Evolutionary conservation across 2,329 filamentous ascomycete genomes (phyloP), one percentile per base, ranked within the genome.

Genomic region (Pyricularia pennisetigena): DNA sequence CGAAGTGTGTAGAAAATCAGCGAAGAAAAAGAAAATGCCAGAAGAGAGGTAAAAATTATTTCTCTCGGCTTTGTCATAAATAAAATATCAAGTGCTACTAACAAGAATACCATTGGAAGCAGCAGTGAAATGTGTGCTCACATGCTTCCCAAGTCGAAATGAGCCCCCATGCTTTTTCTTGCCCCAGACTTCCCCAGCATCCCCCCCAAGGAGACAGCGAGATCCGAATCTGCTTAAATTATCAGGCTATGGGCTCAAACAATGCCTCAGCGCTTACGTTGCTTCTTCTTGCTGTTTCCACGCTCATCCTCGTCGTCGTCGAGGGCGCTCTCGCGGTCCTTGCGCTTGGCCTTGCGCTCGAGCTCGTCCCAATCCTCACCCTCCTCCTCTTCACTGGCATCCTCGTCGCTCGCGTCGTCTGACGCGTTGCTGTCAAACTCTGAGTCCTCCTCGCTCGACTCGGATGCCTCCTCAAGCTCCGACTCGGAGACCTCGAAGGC

Each of bases 281-380:
- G 87, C 88, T 82, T 88, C 86, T 88, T 93, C 88, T 85, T 90
- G 82, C 73, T 82, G 82, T 82, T 86, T 66, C 90, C 70, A 77
- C 30, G 29, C 16, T 67, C 66, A n/a, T 67, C 66, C 71, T 93
- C 91, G 72, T 97, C 93, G 80, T 92, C 93, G 70, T 94, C 92
- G 69, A 91, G 81, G 0, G 79, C 81, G 68, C 78, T 78, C 76
- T 88, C 90, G 65, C 90, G 85, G 79, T 94, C 94, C 75, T 91
- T 88, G 80, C 94, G 93, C 81, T 89, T 92, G 3, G 90, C 94
- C 83, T 97, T 97, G 79, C 90, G 89, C 82, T 97, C 94, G 69
- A 97, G 78, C 78, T 96, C 93, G 76, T 98, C 94, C 94, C 94
- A 97, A 75, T 96, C 92, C 77, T 97, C 91, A 65, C 91, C 90